Evolutionary conservation across 208 protist genomes (phyloP), one percentile per base, ranked within the genome.

Genomic region (Acanthamoeba lenticulata): DNA sequence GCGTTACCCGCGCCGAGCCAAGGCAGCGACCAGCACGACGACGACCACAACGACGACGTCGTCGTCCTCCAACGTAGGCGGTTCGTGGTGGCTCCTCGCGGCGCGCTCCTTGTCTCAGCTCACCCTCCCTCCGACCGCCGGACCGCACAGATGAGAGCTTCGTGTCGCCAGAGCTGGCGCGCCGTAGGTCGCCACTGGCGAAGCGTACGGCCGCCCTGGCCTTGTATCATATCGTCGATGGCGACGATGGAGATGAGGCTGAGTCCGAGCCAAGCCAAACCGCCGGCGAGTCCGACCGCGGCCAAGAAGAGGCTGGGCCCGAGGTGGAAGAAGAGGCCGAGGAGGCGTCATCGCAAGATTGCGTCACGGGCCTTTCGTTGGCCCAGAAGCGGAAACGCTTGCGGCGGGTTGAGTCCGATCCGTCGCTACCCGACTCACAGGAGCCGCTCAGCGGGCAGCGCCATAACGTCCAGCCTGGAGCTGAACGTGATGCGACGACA

Each of bases 371-470:
- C 49, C 49, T 11, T 29, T 72, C 62, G 27, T 29, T 13, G 62
- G 6, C 13, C n/a, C 7, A 34, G 62, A 83, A 83, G 21, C 72
- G 72, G 38, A 83, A 32, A n/a, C 32, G 32, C 21, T n/a, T 83
- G 21, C 24, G 49, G 29, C 72, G 72, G 9, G 72, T 83, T 0
- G 72, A 83, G 19, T 83, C 72, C 0, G 72, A 83, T 32, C 72
- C 72, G 21, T 32, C 72, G 7, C 42, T 83, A 9, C 72, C 72
- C 42, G 72, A 83, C 42, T 83, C 72, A n/a, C 72, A 83, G 72
- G 21, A 15, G 21, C 6, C 62, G 19, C 9, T 9, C 49, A 57
- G 9, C 17, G n/a, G 62, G 0, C 1, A 72, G 38, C 17, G 32
- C 62, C n/a, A n/a, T n/a, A n/a, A n/a, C n/a, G n/a, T n/a, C n/a